Percentiles rank a stretch among this genome's conserved stretches.
Conservation (phyloP, 106 monocot species). For the Acorus calamus region DNA sequence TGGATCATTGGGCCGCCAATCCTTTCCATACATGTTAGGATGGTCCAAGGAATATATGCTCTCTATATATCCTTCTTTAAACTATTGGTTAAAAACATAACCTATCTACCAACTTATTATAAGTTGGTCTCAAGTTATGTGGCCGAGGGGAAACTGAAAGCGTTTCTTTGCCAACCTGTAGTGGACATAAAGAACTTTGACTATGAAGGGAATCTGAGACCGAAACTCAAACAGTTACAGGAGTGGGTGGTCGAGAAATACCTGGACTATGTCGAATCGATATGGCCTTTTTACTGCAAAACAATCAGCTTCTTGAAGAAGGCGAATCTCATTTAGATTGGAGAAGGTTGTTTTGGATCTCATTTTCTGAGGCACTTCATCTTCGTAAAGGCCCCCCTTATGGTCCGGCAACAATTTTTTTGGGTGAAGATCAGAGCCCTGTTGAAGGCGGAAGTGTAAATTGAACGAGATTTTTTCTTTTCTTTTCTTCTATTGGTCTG, state of each 20-base stretch:
- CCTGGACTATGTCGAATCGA: constrained; percentile 59
- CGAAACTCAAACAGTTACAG: constrained; percentile 31
- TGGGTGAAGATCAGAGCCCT: no score
- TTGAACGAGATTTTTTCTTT: no score
- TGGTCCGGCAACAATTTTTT: no score
- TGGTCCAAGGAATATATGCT: constrained; percentile 36
- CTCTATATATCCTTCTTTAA: constrained; percentile 51
- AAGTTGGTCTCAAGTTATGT: constrained; percentile 25
- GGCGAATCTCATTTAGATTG: constrained; percentile 51
- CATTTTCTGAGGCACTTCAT: no score
- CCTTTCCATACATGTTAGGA: constrained; percentile 42
- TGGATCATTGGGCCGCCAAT: constrained; percentile 66
- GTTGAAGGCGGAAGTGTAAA: no score
- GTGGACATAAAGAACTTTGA: constrained; percentile 38
- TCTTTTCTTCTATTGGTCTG: no score
- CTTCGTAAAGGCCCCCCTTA: no score
- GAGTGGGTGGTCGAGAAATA: constrained; percentile 56
- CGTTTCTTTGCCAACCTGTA: constrained; percentile 38
- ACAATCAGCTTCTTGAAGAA: constrained; percentile 73
- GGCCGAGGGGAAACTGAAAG: constrained; percentile 40
- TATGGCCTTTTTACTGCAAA: constrained; percentile 84
- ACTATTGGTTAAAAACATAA: constrained; percentile 20
- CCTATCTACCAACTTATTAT: constrained; percentile 36
- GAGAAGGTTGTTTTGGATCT: no score
- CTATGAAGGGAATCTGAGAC: constrained; percentile 17